Conservation (phyloP, 1,139 yeast genomes). For the Yamadazyma membranifaciens region DNA sequence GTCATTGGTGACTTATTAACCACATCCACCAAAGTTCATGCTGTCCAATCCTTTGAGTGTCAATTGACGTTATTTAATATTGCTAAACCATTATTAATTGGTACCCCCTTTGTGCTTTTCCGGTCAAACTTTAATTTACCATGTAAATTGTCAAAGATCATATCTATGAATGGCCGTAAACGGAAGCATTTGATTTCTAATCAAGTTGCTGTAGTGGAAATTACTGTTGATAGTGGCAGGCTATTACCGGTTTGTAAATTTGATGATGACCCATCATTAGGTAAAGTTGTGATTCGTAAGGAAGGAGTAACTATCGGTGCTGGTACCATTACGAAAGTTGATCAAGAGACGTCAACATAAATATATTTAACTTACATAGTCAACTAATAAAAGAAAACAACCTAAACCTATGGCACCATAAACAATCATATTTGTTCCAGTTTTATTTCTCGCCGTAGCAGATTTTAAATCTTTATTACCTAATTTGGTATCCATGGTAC, state of each 20-base stretch:
- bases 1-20: slow-evolving; percentile 72
- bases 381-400: slow-evolving; percentile 59
- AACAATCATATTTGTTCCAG: slow-evolving; percentile 67
- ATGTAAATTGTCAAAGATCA: slow-evolving; percentile 61
- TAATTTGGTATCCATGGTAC: slow-evolving; percentile 62
- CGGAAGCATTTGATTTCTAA: slow-evolving; percentile 69
- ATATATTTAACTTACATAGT: slow-evolving; percentile 39
- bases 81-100: slow-evolving; percentile 73
- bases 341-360: background rate
- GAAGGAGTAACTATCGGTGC: slow-evolving; percentile 91
- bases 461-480: slow-evolving; percentile 74
- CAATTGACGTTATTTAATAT: slow-evolving; percentile 67
- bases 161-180: slow-evolving; percentile 37
- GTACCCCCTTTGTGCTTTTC: slow-evolving; percentile 79
- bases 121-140: slow-evolving; percentile 79
- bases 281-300: slow-evolving; percentile 79
- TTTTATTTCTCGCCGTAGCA: slow-evolving; percentile 70
- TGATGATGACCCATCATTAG: slow-evolving; percentile 60
- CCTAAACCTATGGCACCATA: slow-evolving; percentile 63
- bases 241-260: slow-evolving; percentile 63
- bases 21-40: slow-evolving; percentile 35
- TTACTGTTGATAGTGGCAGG: slow-evolving; percentile 55
- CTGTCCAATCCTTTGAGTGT: slow-evolving; percentile 53
- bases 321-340: slow-evolving; percentile 50
- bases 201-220: slow-evolving; percentile 69